Conservation (phyloP, 2,329 filamentous ascomycete species). For the Bipolaris bicolor region DNA sequence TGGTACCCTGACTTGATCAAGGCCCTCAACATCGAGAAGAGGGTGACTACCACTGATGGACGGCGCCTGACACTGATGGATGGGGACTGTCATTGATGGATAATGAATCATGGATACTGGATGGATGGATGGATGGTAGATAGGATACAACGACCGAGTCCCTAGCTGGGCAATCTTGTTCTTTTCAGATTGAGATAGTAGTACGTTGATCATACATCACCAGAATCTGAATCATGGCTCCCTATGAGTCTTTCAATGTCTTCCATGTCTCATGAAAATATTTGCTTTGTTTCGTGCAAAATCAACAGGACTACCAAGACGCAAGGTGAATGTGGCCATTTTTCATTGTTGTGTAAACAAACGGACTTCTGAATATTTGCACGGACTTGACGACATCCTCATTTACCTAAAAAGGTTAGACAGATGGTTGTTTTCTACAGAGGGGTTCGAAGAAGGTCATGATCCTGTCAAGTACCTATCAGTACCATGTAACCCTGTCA, state of each 20-base stretch:
- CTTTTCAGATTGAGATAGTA: not conserved
- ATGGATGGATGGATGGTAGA: not conserved
- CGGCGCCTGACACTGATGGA: no score
- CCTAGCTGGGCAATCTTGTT: not conserved
- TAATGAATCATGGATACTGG: not conserved
- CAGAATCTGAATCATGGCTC: not conserved
- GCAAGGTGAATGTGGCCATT: not conserved
- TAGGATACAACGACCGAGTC: not conserved
- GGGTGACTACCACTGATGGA: not conserved
- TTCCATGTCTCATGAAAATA: not conserved
- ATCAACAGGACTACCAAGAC: not conserved
- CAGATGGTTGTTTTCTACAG: no score
- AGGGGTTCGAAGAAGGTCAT: no score
- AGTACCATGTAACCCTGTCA: no score
- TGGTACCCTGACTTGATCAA: constrained; percentile 1
- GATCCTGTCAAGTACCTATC: no score
- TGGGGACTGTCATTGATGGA: not conserved
- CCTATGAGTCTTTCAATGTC: not conserved
- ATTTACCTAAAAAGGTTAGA: no score
- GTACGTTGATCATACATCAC: not conserved
- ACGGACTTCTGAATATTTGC: not conserved
- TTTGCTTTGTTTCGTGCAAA: not conserved
- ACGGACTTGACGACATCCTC: no score
- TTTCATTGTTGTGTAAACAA: not conserved
- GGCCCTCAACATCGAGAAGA: not conserved